Base-by-base conservation (phyloP, 257 asterid species). In the Perilla frutescens region DNA sequence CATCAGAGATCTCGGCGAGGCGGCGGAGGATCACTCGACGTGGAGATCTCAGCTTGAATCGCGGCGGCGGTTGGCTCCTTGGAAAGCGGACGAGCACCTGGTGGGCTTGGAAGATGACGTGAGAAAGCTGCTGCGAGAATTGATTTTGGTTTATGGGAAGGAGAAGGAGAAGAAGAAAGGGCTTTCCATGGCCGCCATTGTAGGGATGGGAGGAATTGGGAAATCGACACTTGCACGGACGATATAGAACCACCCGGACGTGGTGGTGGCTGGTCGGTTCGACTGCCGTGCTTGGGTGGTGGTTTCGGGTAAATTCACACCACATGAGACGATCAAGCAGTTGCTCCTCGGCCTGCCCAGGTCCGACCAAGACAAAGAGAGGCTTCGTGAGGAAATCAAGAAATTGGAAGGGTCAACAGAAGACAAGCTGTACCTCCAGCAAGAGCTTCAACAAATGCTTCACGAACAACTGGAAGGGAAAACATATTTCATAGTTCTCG, bases 91-190 rank as follows among this genome's bases (percentile, higher is more conserved):
- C n/a, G 62, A 72, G 29, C 47, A 66, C 20, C 4, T 14, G 11
- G 78, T 77, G 54, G 81, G 66, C 36, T 10, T 77, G 68, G 70
- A 66, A 7, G 39, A 11, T 12, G 74, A 77, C 51, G 65, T 77
- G 71, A 4, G 1, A 1, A 58, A 37, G 53, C 14, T 72, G 3
- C 20, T 77, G 4, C 4, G 37, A 45, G 50, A 8, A 9, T 45
- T 50, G 4, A 36, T 75, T 11, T 9, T 75, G 54, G 37, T 0
- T 4, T 1, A 34, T 34, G 37, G 4, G 37, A 45, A 20, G 26
- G 26, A 34, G 37, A 45, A 37, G 51, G 69, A 45, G 65, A 20
- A 12, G 12, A 37, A 9, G 50, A 45, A 39, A 20, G 49, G 74
- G 15, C 68, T 63, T 44, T 36, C 56, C 3, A 7, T 60, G 14